A percentile compares a stretch with the other conserved stretches of the same genome.
These are phyloP conservation scores for Agroathelia rolfsii DNA, from an alignment of 1,284 basidiomycete species.

Conservation along the genomic window DNA sequence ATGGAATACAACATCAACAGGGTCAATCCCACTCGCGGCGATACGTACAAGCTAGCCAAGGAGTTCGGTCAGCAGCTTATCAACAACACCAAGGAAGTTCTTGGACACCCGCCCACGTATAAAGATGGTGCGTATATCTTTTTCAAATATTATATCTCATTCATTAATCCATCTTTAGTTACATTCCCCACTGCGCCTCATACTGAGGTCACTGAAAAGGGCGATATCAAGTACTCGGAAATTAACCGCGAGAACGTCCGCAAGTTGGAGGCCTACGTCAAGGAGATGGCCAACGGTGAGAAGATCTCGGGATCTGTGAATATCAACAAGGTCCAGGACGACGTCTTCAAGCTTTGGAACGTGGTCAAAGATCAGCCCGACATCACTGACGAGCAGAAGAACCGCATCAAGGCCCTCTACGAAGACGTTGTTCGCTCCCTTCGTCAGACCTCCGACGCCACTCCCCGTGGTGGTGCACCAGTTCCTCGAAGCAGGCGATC, in stretches of 20 bases:
- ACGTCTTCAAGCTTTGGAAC: constrained; percentile 93
- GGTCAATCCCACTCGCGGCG: constrained; percentile 75
- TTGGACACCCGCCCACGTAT: constrained; percentile 80
- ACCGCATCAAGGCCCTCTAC: constrained; percentile 93
- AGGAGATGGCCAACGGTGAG: constrained; percentile 96
- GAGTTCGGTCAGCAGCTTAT: constrained; percentile 95
- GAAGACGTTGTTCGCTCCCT: constrained; percentile 87
- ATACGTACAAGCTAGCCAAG: constrained; percentile 90
- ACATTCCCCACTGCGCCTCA: constrained; percentile 97
- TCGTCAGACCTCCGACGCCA: constrained; percentile 53
- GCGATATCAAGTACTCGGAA: constrained; percentile 92
- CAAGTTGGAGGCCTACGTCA: constrained; percentile 95
- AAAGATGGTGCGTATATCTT: constrained; percentile 70
- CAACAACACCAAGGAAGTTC: constrained; percentile 84
- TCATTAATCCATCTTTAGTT: constrained; percentile 37
- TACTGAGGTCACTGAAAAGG: constrained; percentile 87
- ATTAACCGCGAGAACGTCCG: constrained; percentile 92
- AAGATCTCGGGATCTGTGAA: constrained; percentile 76
- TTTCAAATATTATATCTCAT: constrained; percentile 3
- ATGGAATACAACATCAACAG: constrained; percentile 94
- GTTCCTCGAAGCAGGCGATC: constrained; percentile 75
- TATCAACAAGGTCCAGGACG: constrained; percentile 94
- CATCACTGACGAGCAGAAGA: constrained; percentile 95
- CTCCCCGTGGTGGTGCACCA: constrained; percentile 35
- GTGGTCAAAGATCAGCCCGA: constrained; percentile 95